phyloP scores from a whole-genome alignment of 2,329 filamentous ascomycete genomes.

The Amauroascus verrucosus region DNA sequence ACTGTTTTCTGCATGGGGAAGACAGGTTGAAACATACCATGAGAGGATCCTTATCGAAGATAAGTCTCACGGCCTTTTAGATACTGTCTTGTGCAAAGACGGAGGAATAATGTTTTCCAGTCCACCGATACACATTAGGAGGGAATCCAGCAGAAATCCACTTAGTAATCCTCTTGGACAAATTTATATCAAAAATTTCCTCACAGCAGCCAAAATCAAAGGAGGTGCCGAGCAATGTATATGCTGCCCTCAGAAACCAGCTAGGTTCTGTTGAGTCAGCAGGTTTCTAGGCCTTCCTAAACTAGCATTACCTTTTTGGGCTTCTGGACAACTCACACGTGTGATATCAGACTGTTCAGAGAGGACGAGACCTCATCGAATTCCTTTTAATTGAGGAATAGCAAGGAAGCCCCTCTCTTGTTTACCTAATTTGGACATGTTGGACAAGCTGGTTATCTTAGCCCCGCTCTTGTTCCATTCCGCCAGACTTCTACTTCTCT shows the following conservation, averaged over 20 bases:
- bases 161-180: background rate
- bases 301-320: background rate
- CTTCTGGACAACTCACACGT: background rate
- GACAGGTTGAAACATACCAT: background rate
- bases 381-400: too few species aligned
- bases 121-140: background rate
- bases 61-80: background rate
- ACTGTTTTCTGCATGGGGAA: background rate
- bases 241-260: background rate
- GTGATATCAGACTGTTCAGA: background rate
- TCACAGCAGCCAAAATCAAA: background rate
- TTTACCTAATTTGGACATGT: background rate
- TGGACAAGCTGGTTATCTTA: background rate
- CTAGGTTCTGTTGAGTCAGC: background rate
- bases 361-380: background rate
- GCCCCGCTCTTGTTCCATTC: background rate
- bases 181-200: background rate
- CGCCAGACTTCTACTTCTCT: background rate
- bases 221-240: background rate
- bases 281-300: slow-evolving; percentile 2
- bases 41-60: background rate
- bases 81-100: background rate
- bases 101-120: background rate
- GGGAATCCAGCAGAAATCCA: background rate
- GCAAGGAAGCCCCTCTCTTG: background rate